Percentiles rank a stretch among this genome's conserved stretches.
Conservation (phyloP, 2,329 filamentous ascomycete species). For the Apiospora malaysiana region DNA sequence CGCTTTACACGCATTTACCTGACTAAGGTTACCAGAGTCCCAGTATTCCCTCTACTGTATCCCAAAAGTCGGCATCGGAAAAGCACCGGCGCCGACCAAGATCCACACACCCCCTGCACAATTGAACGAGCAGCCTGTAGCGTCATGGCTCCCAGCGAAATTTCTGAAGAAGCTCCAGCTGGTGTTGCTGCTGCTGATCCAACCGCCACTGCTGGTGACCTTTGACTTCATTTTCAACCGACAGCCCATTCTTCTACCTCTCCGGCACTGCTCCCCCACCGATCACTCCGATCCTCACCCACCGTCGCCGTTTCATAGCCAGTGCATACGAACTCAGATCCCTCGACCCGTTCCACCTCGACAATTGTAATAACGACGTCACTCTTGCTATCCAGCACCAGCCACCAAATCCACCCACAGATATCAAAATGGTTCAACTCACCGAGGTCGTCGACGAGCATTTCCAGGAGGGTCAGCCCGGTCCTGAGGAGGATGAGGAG, state of each 20-base stretch:
- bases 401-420: not conserved
- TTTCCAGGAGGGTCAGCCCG: slow-evolving; percentile 75
- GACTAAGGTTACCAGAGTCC: too few relatives aligned
- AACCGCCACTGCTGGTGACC: not conserved
- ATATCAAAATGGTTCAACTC: slow-evolving; percentile 77
- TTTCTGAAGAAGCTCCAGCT: slow-evolving; percentile 21
- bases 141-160: slow-evolving; percentile 21
- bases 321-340: not conserved
- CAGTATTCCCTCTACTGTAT: not conserved
- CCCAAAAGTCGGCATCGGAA: not conserved
- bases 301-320: not conserved
- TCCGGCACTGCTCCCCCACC: slow-evolving; percentile 9
- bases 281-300: not conserved
- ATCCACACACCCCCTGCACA: slow-evolving; percentile 10
- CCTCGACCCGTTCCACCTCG: not conserved
- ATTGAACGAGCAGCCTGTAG: not conserved
- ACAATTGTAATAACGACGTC: not conserved
- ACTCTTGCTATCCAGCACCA: not conserved
- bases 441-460: slow-evolving; percentile 97
- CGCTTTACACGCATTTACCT: too few relatives aligned
- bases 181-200: not conserved
- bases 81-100: not conserved
- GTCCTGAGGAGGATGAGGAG: slow-evolving; percentile 82
- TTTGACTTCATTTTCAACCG: slow-evolving; percentile 1
- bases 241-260: not conserved